Evolutionary conservation across 2,329 filamentous ascomycete species (phyloP).

Genomic region (Thelonectria rubi): DNA sequence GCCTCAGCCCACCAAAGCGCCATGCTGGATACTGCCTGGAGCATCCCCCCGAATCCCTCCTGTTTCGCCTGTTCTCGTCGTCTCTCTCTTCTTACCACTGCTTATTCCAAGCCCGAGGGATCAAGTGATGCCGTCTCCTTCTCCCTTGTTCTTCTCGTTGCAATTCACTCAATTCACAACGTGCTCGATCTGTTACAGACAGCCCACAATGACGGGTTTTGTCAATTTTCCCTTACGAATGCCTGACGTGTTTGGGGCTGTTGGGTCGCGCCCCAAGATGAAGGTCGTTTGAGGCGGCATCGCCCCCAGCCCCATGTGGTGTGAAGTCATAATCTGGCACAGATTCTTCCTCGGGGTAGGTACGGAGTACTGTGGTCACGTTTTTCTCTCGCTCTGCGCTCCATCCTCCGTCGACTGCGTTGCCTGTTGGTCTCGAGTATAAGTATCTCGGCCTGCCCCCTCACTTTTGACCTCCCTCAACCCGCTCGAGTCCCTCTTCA

Average conservation of each 20-base stretch:
- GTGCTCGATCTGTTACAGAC: not conserved
- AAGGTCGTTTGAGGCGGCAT: not conserved
- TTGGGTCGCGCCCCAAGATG: not conserved
- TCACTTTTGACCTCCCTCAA: slow-evolving; percentile 20
- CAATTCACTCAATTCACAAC: not conserved
- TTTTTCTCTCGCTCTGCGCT: not conserved
- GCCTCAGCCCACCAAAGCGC: slow-evolving; percentile 18
- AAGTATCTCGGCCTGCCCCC: slow-evolving; percentile 37
- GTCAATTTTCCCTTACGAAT: too few relatives aligned
- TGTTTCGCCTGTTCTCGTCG: not conserved
- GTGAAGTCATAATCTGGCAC: not conserved
- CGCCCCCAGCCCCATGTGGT: not conserved
- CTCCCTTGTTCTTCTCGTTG: not conserved
- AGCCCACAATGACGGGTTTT: not conserved
- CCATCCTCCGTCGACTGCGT: not conserved
- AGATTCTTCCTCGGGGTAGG: not conserved
- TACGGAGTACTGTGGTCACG: not conserved
- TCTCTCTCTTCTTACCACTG: slow-evolving; percentile 9
- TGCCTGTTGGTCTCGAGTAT: slow-evolving; percentile 29
- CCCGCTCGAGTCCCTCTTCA: slow-evolving; percentile 23
- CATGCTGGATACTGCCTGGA: slow-evolving; percentile 17
- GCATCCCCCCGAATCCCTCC: slow-evolving; percentile 9
- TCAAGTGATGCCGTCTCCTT: not conserved
- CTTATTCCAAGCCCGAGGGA: not conserved
- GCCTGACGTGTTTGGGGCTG: not conserved